Evolutionary conservation across 2,329 filamentous ascomycete genomes (phyloP).

Genomic region (Curvularia lunata): DNA sequence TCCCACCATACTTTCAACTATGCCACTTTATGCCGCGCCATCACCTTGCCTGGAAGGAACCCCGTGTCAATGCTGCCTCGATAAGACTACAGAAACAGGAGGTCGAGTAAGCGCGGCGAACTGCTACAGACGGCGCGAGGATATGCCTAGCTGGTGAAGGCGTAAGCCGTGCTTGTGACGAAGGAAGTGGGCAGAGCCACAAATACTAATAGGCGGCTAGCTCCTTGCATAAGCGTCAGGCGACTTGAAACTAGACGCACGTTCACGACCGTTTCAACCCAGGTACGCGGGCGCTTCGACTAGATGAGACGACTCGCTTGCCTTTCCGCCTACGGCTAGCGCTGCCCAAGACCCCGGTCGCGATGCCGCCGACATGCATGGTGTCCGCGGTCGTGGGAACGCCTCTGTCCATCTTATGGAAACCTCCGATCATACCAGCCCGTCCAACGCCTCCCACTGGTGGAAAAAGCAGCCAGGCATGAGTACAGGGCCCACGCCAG

Average conservation of each 20-base stretch:
- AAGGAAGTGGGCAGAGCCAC: constrained; percentile 16
- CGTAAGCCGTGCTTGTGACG: no score
- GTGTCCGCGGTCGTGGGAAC: constrained; percentile 34
- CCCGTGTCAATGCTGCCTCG: neutral
- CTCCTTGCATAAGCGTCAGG: constrained; percentile 32
- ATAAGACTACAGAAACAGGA: neutral
- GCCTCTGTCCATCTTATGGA: constrained; percentile 27
- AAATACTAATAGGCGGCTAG: constrained; percentile 20
- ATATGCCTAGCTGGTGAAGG: neutral
- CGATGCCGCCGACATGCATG: constrained; percentile 24
- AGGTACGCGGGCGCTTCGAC: constrained; percentile 38
- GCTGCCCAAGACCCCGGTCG: constrained; percentile 15
- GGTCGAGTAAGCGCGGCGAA: neutral
- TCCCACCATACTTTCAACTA: neutral
- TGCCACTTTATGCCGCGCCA: no score
- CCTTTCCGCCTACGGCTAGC: constrained; percentile 22
- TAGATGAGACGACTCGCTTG: constrained; percentile 33
- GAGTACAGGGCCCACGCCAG: constrained; percentile 25
- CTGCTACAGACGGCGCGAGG: constrained; percentile 8
- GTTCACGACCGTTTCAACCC: constrained; percentile 44
- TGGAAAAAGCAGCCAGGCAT: constrained; percentile 37
- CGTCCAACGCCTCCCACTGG: constrained; percentile 29
- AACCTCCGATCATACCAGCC: constrained; percentile 23
- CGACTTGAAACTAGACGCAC: constrained; percentile 43
- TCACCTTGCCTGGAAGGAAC: no score